Evolutionary conservation across 768 basidiomycete species (phyloP), one percentile per base, ranked within the genome.

Genomic region (Coprinopsis cinerea): DNA sequence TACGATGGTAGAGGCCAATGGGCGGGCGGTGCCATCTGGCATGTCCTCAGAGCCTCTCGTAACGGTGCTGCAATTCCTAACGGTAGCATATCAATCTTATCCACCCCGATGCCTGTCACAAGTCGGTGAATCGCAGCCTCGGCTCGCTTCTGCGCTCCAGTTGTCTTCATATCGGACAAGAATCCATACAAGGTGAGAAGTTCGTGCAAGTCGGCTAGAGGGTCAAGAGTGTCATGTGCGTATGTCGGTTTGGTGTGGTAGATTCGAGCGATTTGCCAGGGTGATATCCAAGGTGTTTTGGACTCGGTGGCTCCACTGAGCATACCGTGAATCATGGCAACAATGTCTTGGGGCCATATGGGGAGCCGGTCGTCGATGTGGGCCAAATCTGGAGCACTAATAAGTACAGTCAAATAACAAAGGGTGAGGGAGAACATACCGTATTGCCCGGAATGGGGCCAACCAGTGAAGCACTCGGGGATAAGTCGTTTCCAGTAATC

Each of bases 401-500:
- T 43, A 4, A 43, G 41, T 17, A 25, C 11, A 43, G 18, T 5
- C 9, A 5, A 11, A 7, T 14, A 7, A 10, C 13, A 34, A 24
- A 25, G 27, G 25, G 7, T n/a, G 30, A 25, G 22, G 22, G 18
- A 13, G 27, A 11, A 36, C 55, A 4, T 34, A 53, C 55, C 20
- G 20, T 47, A 51, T 32, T 36, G 36, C 3, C 28, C 27, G 4
- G 5, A 4, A 23, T 40, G 30, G 3, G 81, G 79, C 89, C 88
- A 88, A 24, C 65, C 62, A n/a, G 68, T 65, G 55, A 76, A 68
- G 23, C 75, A 74, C 39, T 78, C 75, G 2, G 91, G 88, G 56
- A 82, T 81, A 35, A 91, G 67, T 11, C 92, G 77, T 59, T 85
- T 85, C 93, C 92, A 95, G 61, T 93, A 93, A 65, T 96, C 92